A percentile compares a stretch with the other conserved stretches of the same genome.
Evolutionary conservation across 73 alveolate genomes (phyloP).

Genomic region (Durusdinium trenchii): DNA sequence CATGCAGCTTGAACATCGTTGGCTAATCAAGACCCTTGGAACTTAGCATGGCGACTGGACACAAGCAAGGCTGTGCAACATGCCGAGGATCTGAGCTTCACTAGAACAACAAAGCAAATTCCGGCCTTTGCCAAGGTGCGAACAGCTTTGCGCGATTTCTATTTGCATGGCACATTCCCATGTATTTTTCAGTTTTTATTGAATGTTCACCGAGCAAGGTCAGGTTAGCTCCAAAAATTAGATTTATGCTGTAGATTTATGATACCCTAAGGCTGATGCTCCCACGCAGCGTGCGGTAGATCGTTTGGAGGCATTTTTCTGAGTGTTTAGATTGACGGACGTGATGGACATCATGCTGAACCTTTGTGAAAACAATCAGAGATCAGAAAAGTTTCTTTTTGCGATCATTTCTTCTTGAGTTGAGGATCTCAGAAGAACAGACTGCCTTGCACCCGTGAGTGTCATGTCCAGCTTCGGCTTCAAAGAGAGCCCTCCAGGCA

Average conservation of each 20-base stretch:
- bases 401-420: neutral
- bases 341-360: neutral
- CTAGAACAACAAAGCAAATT: slow-evolving; percentile 19
- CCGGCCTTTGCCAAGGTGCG: slow-evolving; percentile 22
- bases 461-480: slow-evolving; percentile 37
- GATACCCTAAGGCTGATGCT: slow-evolving; percentile 6
- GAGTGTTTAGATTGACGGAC: neutral
- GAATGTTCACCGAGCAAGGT: too few relatives aligned
- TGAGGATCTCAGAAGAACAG: neutral
- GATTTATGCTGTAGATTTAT: too few relatives aligned
- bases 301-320: neutral
- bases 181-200: too few relatives aligned
- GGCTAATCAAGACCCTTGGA: too few relatives aligned
- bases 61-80: neutral
- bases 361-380: too few relatives aligned
- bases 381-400: too few relatives aligned
- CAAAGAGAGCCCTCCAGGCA: slow-evolving; percentile 50
- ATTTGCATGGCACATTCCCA: too few relatives aligned
- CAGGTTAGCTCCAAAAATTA: too few relatives aligned
- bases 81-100: slow-evolving; percentile 36
- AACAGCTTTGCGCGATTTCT: neutral
- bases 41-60: neutral
- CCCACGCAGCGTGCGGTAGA: slow-evolving; percentile 49
- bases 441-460: slow-evolving; percentile 12
- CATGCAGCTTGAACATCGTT: neutral